Percentiles rank a stretch among this genome's conserved stretches.
Evolutionary conservation across 148 eudicot species (phyloP).

Genomic region (Silene uniflora): DNA sequence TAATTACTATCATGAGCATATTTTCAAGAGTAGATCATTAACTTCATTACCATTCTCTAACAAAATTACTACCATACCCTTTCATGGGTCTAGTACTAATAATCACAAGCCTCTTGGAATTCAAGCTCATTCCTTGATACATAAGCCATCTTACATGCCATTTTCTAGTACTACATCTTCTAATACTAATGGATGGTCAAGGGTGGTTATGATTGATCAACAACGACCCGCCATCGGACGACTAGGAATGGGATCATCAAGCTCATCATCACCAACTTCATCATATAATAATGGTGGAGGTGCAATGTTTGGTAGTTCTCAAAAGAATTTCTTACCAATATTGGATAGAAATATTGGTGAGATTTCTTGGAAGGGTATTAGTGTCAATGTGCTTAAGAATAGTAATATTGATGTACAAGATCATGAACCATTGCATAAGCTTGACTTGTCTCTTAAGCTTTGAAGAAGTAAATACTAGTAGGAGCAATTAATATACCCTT

Average conservation of each 20-base stretch:
- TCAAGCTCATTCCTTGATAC: slow-evolving; percentile 37
- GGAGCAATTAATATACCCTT: background rate
- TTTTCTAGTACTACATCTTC: background rate
- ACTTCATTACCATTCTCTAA: slow-evolving; percentile 9
- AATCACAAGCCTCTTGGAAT: slow-evolving; percentile 23
- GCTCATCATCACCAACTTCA: slow-evolving; percentile 7
- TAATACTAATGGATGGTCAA: slow-evolving; percentile 37
- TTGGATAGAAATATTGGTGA: slow-evolving; percentile 27
- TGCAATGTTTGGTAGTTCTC: slow-evolving; percentile 40
- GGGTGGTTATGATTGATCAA: slow-evolving; percentile 49
- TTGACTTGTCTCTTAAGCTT: slow-evolving; percentile 83
- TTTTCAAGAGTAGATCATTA: slow-evolving; percentile 24
- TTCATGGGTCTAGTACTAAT: slow-evolving; percentile 22
- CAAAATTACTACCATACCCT: slow-evolving; percentile 20
- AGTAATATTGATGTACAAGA: slow-evolving; percentile 45
- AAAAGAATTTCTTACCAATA: slow-evolving; percentile 27
- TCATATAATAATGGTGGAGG: slow-evolving; percentile 33
- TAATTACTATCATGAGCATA: slow-evolving; percentile 12
- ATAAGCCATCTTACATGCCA: slow-evolving; percentile 22
- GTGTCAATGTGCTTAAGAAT: slow-evolving; percentile 19
- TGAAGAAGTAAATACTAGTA: slow-evolving; percentile 19
- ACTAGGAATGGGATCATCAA: slow-evolving; percentile 25
- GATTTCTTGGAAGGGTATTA: slow-evolving; percentile 26
- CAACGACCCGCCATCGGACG: slow-evolving; percentile 45
- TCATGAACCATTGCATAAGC: slow-evolving; percentile 46